Conservation (phyloP, 257 asterid genomes). For the Prunella vulgaris region DNA sequence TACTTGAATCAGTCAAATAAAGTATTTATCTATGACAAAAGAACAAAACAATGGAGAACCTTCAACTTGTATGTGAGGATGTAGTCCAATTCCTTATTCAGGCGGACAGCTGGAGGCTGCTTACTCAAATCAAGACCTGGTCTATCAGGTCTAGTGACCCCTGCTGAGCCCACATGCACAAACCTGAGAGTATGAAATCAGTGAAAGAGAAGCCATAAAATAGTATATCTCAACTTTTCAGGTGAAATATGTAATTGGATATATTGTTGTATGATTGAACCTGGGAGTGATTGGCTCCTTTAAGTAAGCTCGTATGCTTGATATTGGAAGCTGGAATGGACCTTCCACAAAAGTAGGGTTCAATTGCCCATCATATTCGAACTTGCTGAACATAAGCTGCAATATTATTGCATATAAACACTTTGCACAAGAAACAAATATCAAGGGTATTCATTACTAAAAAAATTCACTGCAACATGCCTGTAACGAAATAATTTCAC, state of each 20-base stretch:
- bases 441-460: neutral
- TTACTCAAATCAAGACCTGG: conserved; percentile 95
- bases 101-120: conserved; percentile 97
- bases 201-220: neutral
- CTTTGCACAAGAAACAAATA: neutral
- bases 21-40: conserved; percentile 1
- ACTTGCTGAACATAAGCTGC: conserved; percentile 97
- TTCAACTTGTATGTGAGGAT: conserved; percentile 94
- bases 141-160: conserved; percentile 96
- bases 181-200: conserved; percentile 39
- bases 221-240: neutral
- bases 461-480: conserved; percentile 29
- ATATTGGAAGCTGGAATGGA: conserved; percentile 82
- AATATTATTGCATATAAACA: conserved; percentile 17
- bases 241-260: neutral
- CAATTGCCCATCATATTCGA: conserved; percentile 88
- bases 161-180: conserved; percentile 95
- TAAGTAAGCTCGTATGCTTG: conserved; percentile 69
- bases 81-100: conserved; percentile 85
- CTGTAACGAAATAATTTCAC: conserved; percentile 80
- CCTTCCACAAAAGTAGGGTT: conserved; percentile 91
- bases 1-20: neutral
- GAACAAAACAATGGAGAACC: conserved; percentile 33
- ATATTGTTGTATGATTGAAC: conserved; percentile 26
- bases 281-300: conserved; percentile 83